These are phyloP conservation scores for Asterophora parasitica DNA, from an alignment of 768 basidiomycete genomes.

Conservation along the genomic window DNA sequence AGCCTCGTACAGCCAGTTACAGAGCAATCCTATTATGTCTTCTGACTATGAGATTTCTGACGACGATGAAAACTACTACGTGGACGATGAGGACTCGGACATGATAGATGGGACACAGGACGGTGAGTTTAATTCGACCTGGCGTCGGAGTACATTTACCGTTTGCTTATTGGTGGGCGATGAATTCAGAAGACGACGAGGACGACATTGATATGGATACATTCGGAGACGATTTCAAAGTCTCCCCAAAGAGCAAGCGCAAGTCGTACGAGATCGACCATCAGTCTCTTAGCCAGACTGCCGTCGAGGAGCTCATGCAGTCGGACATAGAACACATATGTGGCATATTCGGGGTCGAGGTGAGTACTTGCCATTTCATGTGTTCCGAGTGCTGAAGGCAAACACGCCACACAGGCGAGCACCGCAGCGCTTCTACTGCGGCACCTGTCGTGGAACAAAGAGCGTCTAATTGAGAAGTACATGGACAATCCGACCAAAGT, in stretches of 20 bases:
- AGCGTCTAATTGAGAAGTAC: slow-evolving; percentile 92
- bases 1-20: slow-evolving; percentile 1
- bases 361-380: slow-evolving; percentile 43
- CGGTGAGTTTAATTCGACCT: slow-evolving; percentile 37
- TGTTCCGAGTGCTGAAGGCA: slow-evolving; percentile 4
- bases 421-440: slow-evolving; percentile 77
- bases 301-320: slow-evolving; percentile 76
- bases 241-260: slow-evolving; percentile 46
- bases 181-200: slow-evolving; percentile 29
- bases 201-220: slow-evolving; percentile 71
- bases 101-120: slow-evolving; percentile 66
- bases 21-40: slow-evolving; percentile 25
- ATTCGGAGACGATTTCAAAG: slow-evolving; percentile 59
- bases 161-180: slow-evolving; percentile 6
- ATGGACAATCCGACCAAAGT: slow-evolving; percentile 85
- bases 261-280: slow-evolving; percentile 87
- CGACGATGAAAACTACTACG: slow-evolving; percentile 57
- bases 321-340: slow-evolving; percentile 82
- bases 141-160: slow-evolving; percentile 2
- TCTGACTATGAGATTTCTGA: slow-evolving; percentile 74
- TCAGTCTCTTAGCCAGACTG: slow-evolving; percentile 63
- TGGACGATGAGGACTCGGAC: slow-evolving; percentile 51
- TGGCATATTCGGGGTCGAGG: slow-evolving; percentile 85
- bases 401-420: slow-evolving; percentile 40
- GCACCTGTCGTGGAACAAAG: slow-evolving; percentile 91